Conservation (phyloP, 495 filamentous ascomycete species). For the Hypoxylon trugodes region DNA sequence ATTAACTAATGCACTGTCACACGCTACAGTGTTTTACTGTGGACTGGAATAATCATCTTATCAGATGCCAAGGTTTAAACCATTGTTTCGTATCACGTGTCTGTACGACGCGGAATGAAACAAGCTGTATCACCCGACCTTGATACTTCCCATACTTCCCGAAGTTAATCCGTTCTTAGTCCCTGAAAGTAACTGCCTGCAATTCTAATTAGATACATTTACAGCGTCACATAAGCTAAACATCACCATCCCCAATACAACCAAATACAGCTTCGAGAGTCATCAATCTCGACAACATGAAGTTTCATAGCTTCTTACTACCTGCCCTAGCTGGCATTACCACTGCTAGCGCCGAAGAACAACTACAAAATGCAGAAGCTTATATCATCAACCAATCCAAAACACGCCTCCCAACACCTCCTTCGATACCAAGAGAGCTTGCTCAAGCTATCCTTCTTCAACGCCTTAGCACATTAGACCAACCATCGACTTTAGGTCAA, state of each 20-base stretch:
- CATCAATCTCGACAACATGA: slow-evolving; percentile 38
- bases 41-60: too few species aligned
- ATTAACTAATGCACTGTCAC: too few species aligned
- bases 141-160: not conserved
- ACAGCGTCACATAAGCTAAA: slow-evolving; percentile 14
- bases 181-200: not conserved
- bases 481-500: slow-evolving; percentile 50
- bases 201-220: not conserved
- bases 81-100: slow-evolving; percentile 13
- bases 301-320: slow-evolving; percentile 48
- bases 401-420: slow-evolving; percentile 33
- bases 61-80: too few species aligned
- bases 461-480: slow-evolving; percentile 50
- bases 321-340: slow-evolving; percentile 48
- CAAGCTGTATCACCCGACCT: not conserved
- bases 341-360: slow-evolving; percentile 34
- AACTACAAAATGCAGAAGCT: slow-evolving; percentile 36
- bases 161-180: not conserved
- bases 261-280: slow-evolving; percentile 15
- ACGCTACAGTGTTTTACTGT: too few species aligned
- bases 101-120: not conserved
- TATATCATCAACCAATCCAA: slow-evolving; percentile 41
- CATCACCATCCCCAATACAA: slow-evolving; percentile 6
- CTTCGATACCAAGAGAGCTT: slow-evolving; percentile 49
- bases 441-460: slow-evolving; percentile 51